These are phyloP conservation scores for Amylostereum chailletii DNA, from an alignment of 1,284 basidiomycete species.

Conservation along the genomic window DNA sequence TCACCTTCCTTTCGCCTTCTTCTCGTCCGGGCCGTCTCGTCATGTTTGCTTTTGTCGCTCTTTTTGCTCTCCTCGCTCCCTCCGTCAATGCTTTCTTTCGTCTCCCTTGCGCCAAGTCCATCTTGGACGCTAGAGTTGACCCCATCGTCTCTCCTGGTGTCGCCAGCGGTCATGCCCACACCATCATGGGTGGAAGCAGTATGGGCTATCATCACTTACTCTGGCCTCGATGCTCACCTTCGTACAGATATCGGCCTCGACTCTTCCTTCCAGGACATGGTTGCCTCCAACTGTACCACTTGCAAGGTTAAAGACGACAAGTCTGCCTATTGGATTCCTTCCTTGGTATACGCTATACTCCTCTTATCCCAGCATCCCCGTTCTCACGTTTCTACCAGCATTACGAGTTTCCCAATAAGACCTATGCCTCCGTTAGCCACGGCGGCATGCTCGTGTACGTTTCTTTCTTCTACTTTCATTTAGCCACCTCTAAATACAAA, in stretches of 20 bases:
- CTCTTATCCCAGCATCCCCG: not conserved
- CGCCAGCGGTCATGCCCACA: slow-evolving; percentile 20
- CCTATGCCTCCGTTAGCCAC: slow-evolving; percentile 6
- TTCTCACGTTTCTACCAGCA: slow-evolving; percentile 6
- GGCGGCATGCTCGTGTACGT: slow-evolving; percentile 12
- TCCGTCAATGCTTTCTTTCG: slow-evolving; percentile 16
- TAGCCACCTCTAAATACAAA: not conserved
- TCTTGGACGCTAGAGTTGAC: slow-evolving; percentile 19
- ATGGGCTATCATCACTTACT: not conserved
- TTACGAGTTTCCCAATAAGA: slow-evolving; percentile 5
- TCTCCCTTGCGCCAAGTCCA: slow-evolving; percentile 18
- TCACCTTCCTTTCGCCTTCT: not conserved
- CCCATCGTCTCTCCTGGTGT: slow-evolving; percentile 19
- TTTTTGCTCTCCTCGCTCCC: not conserved
- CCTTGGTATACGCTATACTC: slow-evolving; percentile 3
- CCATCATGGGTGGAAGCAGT: slow-evolving; percentile 19
- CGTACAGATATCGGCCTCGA: slow-evolving; percentile 5
- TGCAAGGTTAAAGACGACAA: slow-evolving; percentile 11
- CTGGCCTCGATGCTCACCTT: not conserved
- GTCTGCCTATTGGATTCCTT: slow-evolving; percentile 11
- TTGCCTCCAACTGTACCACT: slow-evolving; percentile 7
- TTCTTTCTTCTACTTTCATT: not conserved
- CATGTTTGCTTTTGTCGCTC: not conserved
- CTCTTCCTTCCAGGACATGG: slow-evolving; percentile 7
- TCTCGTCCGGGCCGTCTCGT: not conserved